These are phyloP conservation scores for Globisporangium mamillatum DNA, from an alignment of 352 stramenopile species.

Conservation along the genomic window DNA sequence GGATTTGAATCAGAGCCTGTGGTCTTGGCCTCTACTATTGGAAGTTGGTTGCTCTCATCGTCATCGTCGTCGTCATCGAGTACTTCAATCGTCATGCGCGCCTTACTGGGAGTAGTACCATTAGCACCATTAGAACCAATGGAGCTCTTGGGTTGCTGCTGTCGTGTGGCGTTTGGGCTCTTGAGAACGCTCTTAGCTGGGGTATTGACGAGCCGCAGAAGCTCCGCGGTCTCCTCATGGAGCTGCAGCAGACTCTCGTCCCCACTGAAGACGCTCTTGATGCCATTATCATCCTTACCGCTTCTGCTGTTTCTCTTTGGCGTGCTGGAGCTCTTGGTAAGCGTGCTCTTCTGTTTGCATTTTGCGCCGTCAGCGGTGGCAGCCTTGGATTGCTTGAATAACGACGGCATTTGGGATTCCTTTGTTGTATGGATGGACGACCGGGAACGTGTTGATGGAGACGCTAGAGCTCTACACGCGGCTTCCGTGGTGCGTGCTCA, in stretches of 20 bases:
- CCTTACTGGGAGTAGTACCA: slow-evolving; percentile 23
- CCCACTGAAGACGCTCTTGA: slow-evolving; percentile 29
- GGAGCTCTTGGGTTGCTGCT: slow-evolving; percentile 8
- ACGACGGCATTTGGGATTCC: slow-evolving; percentile 15
- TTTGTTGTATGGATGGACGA: not conserved
- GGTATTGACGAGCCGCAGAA: slow-evolving; percentile 58
- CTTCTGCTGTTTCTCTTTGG: not conserved
- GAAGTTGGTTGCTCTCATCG: slow-evolving; percentile 10
- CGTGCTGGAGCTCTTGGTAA: not conserved
- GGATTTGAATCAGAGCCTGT: not conserved
- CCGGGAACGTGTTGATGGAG: not conserved
- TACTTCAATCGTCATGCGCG: slow-evolving; percentile 66
- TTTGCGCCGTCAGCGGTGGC: not conserved
- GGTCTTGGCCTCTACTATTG: not conserved
- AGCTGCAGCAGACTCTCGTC: slow-evolving; percentile 59
- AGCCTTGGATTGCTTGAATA: slow-evolving; percentile 16
- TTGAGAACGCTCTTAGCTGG: slow-evolving; percentile 25
- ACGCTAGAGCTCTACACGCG: not conserved
- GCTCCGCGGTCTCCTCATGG: slow-evolving; percentile 51
- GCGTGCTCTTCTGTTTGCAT: not conserved
- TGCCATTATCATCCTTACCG: not conserved
- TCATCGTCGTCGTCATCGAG: slow-evolving; percentile 46
- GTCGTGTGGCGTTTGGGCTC: slow-evolving; percentile 19
- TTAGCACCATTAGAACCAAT: no score
- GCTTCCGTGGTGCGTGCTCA: not conserved